A percentile compares a stretch with the other conserved stretches of the same genome.
Conservation (phyloP, 2,329 filamentous ascomycete genomes). For the Aureobasidium lini region DNA sequence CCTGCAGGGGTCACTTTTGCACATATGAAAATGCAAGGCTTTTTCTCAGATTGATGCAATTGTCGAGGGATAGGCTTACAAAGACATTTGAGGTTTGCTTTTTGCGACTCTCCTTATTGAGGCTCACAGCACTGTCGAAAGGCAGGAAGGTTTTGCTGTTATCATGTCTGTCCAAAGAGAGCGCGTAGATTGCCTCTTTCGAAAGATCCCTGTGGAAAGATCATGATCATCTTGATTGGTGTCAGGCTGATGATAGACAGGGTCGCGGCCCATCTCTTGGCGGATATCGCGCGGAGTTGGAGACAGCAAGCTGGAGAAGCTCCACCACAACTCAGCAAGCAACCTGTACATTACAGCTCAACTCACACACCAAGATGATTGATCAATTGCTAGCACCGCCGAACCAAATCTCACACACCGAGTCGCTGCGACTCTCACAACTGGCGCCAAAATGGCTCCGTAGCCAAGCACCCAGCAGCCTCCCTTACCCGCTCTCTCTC, state of each 20-base stretch:
- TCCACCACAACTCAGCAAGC: background rate
- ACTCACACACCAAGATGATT: conserved; percentile 19
- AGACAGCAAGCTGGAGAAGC: conserved; percentile 8
- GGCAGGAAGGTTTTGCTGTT: too few species aligned
- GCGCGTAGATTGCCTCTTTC: too few species aligned
- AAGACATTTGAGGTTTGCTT: too few species aligned
- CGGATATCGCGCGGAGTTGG: background rate
- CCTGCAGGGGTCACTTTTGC: too few species aligned
- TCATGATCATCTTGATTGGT: too few species aligned
- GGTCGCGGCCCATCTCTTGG: background rate
- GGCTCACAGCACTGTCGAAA: too few species aligned
- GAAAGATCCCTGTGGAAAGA: too few species aligned
- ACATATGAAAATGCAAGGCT: too few species aligned
- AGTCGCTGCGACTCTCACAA: conserved; percentile 41
- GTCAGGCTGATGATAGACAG: background rate
- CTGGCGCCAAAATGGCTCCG: conserved; percentile 34
- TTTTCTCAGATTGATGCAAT: too few species aligned
- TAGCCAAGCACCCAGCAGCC: conserved; percentile 28
- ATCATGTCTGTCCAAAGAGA: too few species aligned
- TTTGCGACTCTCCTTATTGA: too few species aligned
- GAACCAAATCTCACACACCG: conserved; percentile 30
- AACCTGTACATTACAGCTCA: background rate
- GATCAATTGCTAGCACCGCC: conserved; percentile 35
- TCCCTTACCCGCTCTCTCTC: conserved; percentile 46
- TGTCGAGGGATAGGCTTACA: too few species aligned